These are phyloP conservation scores for Saccharum hybrid DNA, from an alignment of 202 grass and related monocot species.

Conservation along the genomic window DNA sequence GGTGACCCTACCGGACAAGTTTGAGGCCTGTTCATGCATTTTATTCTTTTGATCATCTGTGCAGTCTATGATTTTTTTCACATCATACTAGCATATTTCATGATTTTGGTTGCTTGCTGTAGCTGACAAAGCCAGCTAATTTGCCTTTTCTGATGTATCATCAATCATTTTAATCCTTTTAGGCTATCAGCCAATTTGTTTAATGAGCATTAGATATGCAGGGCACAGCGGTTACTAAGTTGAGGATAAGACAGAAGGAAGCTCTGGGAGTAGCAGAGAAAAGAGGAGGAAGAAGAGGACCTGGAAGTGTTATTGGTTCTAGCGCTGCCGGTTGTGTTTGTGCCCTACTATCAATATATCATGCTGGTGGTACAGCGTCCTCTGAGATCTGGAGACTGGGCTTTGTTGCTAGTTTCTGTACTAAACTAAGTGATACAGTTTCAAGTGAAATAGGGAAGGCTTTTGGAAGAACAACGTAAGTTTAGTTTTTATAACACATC, in stretches of 20 bases:
- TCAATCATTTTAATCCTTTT: neutral
- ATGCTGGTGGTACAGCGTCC: slow-evolving; percentile 55
- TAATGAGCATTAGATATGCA: slow-evolving; percentile 53
- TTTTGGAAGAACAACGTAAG: slow-evolving; percentile 89
- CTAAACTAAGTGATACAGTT: slow-evolving; percentile 90
- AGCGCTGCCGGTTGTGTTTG: slow-evolving; percentile 75
- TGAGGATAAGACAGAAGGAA: slow-evolving; percentile 93
- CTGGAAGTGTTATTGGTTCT: slow-evolving; percentile 87
- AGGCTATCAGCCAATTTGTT: slow-evolving; percentile 20
- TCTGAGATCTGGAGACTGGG: slow-evolving; percentile 76
- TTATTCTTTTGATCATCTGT: neutral
- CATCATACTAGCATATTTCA: slow-evolving; percentile 1
- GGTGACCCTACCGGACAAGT: neutral
- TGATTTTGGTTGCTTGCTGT: neutral
- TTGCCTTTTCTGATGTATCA: neutral
- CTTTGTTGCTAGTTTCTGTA: slow-evolving; percentile 91
- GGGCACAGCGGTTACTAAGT: slow-evolving; percentile 82
- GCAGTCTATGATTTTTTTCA: neutral
- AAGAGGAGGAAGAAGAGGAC: slow-evolving; percentile 87
- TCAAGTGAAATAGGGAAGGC: slow-evolving; percentile 97
- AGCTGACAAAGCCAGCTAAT: neutral
- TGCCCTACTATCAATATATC: slow-evolving; percentile 75
- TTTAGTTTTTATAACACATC: slow-evolving; percentile 31
- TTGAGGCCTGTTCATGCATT: neutral
- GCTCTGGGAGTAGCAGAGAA: slow-evolving; percentile 87